phyloP scores from a whole-genome alignment of 2,329 filamentous ascomycete genomes.

The Hypoxylon sp. region DNA sequence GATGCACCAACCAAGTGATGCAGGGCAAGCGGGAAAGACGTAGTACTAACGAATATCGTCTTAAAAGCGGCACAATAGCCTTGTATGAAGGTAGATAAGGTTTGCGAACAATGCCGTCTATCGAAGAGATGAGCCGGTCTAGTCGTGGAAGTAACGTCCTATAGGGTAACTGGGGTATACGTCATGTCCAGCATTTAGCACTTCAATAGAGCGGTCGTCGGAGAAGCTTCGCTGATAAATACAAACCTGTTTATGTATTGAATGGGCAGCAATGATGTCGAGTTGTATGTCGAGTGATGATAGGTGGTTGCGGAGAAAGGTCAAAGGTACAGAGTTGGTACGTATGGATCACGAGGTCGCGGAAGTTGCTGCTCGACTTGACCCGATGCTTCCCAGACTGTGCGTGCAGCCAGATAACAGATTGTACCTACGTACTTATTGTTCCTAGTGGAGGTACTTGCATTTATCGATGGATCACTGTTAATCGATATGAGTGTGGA shows the following conservation, averaged over 20 bases:
- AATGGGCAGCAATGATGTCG: constrained; percentile 39
- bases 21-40: constrained; percentile 17
- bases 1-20: constrained; percentile 27
- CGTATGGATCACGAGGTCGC: constrained; percentile 41
- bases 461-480: constrained; percentile 14
- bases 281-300: constrained; percentile 36
- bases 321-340: constrained; percentile 23
- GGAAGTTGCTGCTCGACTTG: constrained; percentile 35
- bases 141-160: constrained; percentile 22
- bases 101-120: constrained; percentile 16
- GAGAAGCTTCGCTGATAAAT: constrained; percentile 10
- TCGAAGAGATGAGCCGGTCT: constrained; percentile 23
- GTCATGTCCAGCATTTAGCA: constrained; percentile 9
- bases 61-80: background rate
- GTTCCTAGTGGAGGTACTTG: constrained; percentile 3
- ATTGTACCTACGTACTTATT: background rate
- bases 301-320: constrained; percentile 29
- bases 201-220: background rate
- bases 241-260: constrained; percentile 12
- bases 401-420: constrained; percentile 6
- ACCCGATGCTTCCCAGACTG: constrained; percentile 18
- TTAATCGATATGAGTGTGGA: constrained; percentile 29
- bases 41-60: background rate
- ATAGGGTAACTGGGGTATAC: constrained; percentile 26
- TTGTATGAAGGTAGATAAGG: constrained; percentile 1